These are phyloP conservation scores for Papiliotrema nemorosa DNA, from an alignment of 1,284 basidiomycete genomes.

Conservation along the genomic window DNA sequence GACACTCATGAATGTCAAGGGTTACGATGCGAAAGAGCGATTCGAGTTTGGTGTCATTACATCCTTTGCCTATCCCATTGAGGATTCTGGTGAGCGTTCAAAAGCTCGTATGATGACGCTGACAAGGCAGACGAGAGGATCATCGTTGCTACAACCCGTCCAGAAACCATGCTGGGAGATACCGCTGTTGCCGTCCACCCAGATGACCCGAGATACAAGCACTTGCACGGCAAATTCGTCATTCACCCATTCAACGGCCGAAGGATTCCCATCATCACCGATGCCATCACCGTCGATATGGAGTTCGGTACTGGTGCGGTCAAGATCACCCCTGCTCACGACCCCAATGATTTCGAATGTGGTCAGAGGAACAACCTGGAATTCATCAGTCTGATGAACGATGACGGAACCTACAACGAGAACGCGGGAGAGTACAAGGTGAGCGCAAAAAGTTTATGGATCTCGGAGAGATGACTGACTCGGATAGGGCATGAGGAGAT, in stretches of 20 bases:
- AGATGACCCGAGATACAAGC: slow-evolving; percentile 89
- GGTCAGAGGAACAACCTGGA: slow-evolving; percentile 83
- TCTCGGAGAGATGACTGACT: background rate
- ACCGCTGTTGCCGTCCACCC: slow-evolving; percentile 97
- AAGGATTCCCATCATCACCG: slow-evolving; percentile 83
- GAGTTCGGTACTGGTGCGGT: slow-evolving; percentile 97
- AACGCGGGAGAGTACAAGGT: slow-evolving; percentile 82
- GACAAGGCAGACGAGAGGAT: slow-evolving; percentile 72
- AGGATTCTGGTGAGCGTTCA: slow-evolving; percentile 63
- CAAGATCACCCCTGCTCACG: slow-evolving; percentile 99
- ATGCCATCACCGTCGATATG: slow-evolving; percentile 86
- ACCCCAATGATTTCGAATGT: slow-evolving; percentile 96
- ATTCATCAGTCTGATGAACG: slow-evolving; percentile 95
- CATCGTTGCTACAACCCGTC: slow-evolving; percentile 93
- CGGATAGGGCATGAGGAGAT: slow-evolving; percentile 89
- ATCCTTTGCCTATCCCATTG: slow-evolving; percentile 89
- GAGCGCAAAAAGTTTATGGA: slow-evolving; percentile 13
- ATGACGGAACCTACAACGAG: slow-evolving; percentile 93
- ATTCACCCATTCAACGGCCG: slow-evolving; percentile 87
- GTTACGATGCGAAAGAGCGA: slow-evolving; percentile 88
- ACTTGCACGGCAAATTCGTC: slow-evolving; percentile 91
- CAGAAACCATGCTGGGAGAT: slow-evolving; percentile 98
- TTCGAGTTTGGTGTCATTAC: slow-evolving; percentile 98
- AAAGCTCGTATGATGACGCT: background rate
- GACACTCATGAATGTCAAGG: slow-evolving; percentile 85